Base-by-base conservation (phyloP, 1,284 basidiomycete genomes). In the Apiotrichum mycotoxinovorans region DNA sequence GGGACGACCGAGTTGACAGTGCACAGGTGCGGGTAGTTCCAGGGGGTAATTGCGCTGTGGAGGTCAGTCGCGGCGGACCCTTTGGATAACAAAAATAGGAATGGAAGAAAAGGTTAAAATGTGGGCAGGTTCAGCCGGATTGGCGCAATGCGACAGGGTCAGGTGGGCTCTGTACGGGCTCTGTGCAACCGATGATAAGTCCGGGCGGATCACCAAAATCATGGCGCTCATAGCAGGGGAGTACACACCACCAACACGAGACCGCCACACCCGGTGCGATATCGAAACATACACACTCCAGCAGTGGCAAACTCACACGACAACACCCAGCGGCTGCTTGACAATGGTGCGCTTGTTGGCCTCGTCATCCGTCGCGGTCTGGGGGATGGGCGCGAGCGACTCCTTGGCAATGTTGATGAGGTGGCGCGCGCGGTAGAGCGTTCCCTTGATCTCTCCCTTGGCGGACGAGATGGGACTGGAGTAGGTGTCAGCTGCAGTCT, bases 231-330 rank as follows among this genome's bases (percentile, higher is more conserved):
- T n/a, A n/a, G n/a, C n/a, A n/a, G n/a, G n/a, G n/a, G n/a, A n/a
- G n/a, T n/a, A n/a, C n/a, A n/a, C n/a, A n/a, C n/a, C n/a, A n/a
- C n/a, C n/a, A n/a, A n/a, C n/a, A n/a, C n/a, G n/a, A n/a, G n/a
- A n/a, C n/a, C n/a, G n/a, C n/a, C n/a, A n/a, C n/a, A n/a, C n/a
- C n/a, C n/a, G n/a, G n/a, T n/a, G n/a, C n/a, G n/a, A n/a, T n/a
- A n/a, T n/a, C n/a, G n/a, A n/a, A n/a, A n/a, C n/a, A n/a, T n/a
- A n/a, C n/a, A n/a, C n/a, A n/a, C n/a, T n/a, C n/a, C n/a, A n/a
- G n/a, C n/a, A n/a, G n/a, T n/a, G n/a, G n/a, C n/a, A n/a, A 62
- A 91, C 92, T 92, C 91, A 94, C 93, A 93, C 82, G 1, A 96
- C 84, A n/a, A 96, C 87, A 18, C 94, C 94, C 0, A 95, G 76